A percentile compares a stretch with the other conserved stretches of the same genome.
phyloP scores from a whole-genome alignment of 2,329 filamentous ascomycete species.

The Balansia obtecta region DNA sequence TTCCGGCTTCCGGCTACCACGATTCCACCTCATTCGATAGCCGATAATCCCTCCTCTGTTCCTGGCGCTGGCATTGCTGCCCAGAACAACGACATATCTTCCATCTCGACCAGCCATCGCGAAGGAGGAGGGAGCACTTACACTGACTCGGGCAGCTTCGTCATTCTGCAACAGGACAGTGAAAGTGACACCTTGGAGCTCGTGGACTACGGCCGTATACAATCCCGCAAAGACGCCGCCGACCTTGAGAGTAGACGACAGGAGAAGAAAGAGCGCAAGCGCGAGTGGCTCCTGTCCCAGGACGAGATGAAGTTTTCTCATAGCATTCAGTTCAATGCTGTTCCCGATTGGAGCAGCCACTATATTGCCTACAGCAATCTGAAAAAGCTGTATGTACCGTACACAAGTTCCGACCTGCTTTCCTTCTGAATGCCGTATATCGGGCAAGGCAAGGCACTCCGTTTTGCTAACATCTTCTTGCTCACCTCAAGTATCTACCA shows the following conservation, averaged over 20 bases:
- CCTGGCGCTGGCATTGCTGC: slow-evolving; percentile 16
- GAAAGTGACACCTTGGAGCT: slow-evolving; percentile 27
- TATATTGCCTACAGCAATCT: slow-evolving; percentile 98
- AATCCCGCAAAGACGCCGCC: slow-evolving; percentile 16
- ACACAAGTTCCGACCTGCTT: background rate
- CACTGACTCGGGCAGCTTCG: slow-evolving; percentile 2
- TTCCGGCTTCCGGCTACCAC: slow-evolving; percentile 14
- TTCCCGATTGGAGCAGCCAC: slow-evolving; percentile 97
- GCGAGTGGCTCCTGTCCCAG: slow-evolving; percentile 55
- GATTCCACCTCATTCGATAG: slow-evolving; percentile 19
- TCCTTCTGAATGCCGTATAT: background rate
- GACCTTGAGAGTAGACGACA: slow-evolving; percentile 22
- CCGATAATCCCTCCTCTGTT: slow-evolving; percentile 28
- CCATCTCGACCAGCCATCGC: slow-evolving; percentile 13
- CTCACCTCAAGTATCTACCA: slow-evolving; percentile 71
- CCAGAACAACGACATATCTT: slow-evolving; percentile 11
- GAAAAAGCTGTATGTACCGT: slow-evolving; percentile 73
- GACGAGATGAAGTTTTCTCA: slow-evolving; percentile 99
- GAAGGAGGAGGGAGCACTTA: slow-evolving; percentile 24
- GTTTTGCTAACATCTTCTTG: background rate
- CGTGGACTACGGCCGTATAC: slow-evolving; percentile 23
- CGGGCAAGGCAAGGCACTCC: background rate
- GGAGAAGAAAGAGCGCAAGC: slow-evolving; percentile 48
- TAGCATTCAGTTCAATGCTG: slow-evolving; percentile 97
- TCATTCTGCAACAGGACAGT: background rate